Base-by-base conservation (phyloP, 208 protist genomes). In the Vickermania ingenoplastis region DNA sequence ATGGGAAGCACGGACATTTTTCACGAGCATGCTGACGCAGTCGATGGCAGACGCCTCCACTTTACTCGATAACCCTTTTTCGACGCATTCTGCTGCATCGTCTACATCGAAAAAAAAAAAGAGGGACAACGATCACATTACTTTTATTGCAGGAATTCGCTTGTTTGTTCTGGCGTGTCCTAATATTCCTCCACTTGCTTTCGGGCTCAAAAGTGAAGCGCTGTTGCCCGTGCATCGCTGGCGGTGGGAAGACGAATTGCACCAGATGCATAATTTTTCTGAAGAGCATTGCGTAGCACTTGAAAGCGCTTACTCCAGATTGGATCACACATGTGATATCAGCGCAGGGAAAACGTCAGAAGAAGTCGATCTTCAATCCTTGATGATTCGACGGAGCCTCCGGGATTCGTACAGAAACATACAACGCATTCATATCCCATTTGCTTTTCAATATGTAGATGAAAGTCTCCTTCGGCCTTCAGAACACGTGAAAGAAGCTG, bases 181-280 rank as follows among this genome's bases (percentile, higher is more conserved):
- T 2, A 78, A 61, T 1, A 75, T 94, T 13, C 80, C 75, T 13
- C 66, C 71, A 2, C 66, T 79, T n/a, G 87, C 82, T 2, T 91
- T 89, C 52, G 87, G 83, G 0, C 69, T 79, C 24, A 82, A 81
- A 61, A 81, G 83, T 2, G 87, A 91, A 60, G 60, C 77, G 22
- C 62, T 89, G 31, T 58, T 95, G n/a, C 79, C 88, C 0, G 88
- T 95, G 14, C 85, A 91, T 65, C 70, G 85, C 68, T 95, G 88
- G 88, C 67, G 73, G 41, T 95, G 88, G 85, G 88, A 95, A 66
- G 88, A 95, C 60, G 88, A 95, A 61, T 69, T 91, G 59, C 79
- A 81, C 2, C 81, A 95, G 63, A 53, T 61, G n/a, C 88, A 84
- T 54, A 45, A 59, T 2, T 75, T 92, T 17, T 59, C 65, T 41